phyloP scores from a whole-genome alignment of 2,329 filamentous ascomycete species.

The Thelonectria olida region DNA sequence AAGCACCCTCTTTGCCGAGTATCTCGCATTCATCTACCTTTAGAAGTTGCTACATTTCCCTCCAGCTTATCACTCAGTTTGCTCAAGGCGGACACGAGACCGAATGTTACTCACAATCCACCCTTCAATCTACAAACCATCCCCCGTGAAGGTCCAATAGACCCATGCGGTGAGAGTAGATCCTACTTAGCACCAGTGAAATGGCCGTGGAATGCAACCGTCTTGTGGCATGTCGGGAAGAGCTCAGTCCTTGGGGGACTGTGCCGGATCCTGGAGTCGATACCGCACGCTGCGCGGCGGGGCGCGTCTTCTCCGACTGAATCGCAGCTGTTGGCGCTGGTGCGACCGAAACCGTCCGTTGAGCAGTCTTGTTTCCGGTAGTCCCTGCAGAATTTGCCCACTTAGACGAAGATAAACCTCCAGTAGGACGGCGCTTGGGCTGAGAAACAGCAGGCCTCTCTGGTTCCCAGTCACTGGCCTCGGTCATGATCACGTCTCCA shows the following conservation, averaged over 20 bases:
- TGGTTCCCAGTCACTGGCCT: neutral
- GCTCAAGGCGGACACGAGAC: neutral
- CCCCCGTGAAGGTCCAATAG: too few species aligned
- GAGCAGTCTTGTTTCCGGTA: neutral
- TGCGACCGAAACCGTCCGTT: neutral
- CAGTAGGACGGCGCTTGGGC: neutral
- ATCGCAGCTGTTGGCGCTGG: neutral
- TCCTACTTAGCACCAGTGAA: constrained; percentile 2
- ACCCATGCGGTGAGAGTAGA: too few species aligned
- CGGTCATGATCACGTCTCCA: constrained; percentile 2
- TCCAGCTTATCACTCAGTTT: too few species aligned
- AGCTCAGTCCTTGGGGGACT: neutral
- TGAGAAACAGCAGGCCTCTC: neutral
- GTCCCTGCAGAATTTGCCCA: constrained; percentile 16
- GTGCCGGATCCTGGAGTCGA: neutral
- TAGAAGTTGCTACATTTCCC: neutral
- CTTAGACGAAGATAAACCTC: constrained; percentile 28
- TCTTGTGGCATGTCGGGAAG: constrained; percentile 13
- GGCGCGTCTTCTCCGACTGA: neutral
- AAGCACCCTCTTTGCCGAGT: neutral
- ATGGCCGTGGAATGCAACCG: constrained; percentile 2
- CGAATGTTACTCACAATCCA: neutral
- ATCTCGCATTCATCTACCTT: neutral
- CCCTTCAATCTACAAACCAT: neutral
- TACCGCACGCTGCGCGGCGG: neutral